Conservation (phyloP, 2,329 filamentous ascomycete genomes). For the Parascedosporium putredinis region DNA sequence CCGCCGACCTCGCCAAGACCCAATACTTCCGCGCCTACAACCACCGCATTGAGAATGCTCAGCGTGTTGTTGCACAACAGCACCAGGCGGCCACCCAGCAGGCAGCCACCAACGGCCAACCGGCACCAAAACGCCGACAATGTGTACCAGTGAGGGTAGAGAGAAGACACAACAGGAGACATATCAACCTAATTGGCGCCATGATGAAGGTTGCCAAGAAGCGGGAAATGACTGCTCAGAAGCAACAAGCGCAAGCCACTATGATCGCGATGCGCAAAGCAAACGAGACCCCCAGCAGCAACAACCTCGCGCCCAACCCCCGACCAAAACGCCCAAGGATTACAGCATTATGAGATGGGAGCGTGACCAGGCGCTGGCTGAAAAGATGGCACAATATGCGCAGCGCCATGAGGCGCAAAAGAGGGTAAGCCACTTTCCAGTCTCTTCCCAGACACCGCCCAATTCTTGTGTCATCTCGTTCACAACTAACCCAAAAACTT, state of each 20-base stretch:
- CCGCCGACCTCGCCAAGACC: constrained; percentile 87
- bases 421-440: constrained; percentile 32
- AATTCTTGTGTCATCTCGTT: neutral
- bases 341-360: constrained; percentile 87
- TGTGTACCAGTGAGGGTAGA: constrained; percentile 80
- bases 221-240: constrained; percentile 72
- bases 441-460: too few species aligned
- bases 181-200: constrained; percentile 80
- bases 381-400: constrained; percentile 45
- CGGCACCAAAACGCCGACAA: constrained; percentile 43
- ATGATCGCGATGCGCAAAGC: constrained; percentile 74
- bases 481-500: neutral
- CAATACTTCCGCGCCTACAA: constrained; percentile 79
- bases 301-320: constrained; percentile 24
- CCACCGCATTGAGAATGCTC: constrained; percentile 47
- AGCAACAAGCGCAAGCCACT: constrained; percentile 76
- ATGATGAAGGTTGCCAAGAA: constrained; percentile 96
- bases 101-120: neutral
- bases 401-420: constrained; percentile 50
- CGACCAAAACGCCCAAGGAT: constrained; percentile 67
- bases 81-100: constrained; percentile 28
- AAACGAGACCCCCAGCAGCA: constrained; percentile 45
- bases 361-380: constrained; percentile 59
- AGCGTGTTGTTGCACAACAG: constrained; percentile 42
- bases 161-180: constrained; percentile 72